These are phyloP conservation scores for Cordyceps cicadae DNA, from an alignment of 2,329 filamentous ascomycete species.

Conservation along the genomic window DNA sequence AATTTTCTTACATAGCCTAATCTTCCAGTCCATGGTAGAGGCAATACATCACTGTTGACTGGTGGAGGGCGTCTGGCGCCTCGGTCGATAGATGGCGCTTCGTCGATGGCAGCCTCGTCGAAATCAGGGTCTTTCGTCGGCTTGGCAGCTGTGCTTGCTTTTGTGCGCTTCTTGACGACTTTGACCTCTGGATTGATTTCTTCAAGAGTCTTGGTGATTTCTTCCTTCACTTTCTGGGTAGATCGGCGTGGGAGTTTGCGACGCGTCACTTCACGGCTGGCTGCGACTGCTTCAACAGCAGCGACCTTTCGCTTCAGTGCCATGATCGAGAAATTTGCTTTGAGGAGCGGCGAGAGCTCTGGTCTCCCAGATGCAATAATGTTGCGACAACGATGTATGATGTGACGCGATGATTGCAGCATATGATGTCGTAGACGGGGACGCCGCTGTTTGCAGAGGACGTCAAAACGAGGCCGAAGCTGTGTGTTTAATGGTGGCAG, in stretches of 20 bases:
- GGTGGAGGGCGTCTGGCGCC: constrained; percentile 39
- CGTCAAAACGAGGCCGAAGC: not conserved
- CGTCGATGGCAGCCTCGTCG: not conserved
- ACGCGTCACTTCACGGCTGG: not conserved
- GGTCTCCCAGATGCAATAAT: not conserved
- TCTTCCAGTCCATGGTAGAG: constrained; percentile 82
- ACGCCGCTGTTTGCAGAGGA: not conserved
- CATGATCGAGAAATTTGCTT: not conserved
- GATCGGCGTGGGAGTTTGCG: constrained; percentile 2
- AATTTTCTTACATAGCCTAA: constrained; percentile 63
- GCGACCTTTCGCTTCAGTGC: not conserved
- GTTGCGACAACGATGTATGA: not conserved
- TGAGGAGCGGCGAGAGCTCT: not conserved
- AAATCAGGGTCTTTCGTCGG: not conserved
- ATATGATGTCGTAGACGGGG: not conserved
- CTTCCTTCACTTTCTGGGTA: not conserved
- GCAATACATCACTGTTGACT: constrained; percentile 72
- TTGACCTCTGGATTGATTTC: not conserved
- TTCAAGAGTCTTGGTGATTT: not conserved
- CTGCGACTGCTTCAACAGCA: not conserved
- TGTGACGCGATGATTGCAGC: not conserved
- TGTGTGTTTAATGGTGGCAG: no score
- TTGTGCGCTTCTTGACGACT: not conserved
- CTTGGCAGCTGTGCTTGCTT: not conserved
- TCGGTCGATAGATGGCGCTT: constrained; percentile 20